Evolutionary conservation across 1,139 yeast species (phyloP), one percentile per base, ranked within the genome.

Genomic region (Pichia sp.): DNA sequence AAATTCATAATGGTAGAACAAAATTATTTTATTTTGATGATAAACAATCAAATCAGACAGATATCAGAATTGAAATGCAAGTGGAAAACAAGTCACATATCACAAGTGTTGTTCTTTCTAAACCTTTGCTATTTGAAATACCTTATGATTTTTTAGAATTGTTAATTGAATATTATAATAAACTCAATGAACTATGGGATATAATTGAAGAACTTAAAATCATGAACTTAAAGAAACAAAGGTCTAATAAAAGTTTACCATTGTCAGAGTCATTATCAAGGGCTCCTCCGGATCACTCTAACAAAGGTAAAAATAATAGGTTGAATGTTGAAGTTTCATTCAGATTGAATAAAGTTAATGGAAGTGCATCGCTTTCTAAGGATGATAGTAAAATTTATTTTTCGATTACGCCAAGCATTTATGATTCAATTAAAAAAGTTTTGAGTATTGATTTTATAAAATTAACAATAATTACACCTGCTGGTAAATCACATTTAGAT

Each of bases 61-160:
- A 79, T 52, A 46, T 79, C 1, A 58, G 80, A 25, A 76, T 79
- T 55, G 84, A 80, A 53, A 51, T 70, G n/a, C 68, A 69, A 42
- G 43, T 12, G 12, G 39, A 37, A 12, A 35, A 35, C 20, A 30
- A 26, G 4, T 7, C 31, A 4, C 75, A 73, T 42, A 57, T 69
- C 20, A 75, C 80, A 2, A 51, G 47, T 0, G 39, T 72, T 0
- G 61, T 78, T 27, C 60, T 75, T 31, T 69, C 80, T 0, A 78
- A 78, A 49, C 59, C 63, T 0, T 69, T 73, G 0, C 37, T 43
- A 3, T 16, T 75, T 2, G 49, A 57, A n/a, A 46, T 78, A 9
- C 70, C 72, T 42, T 38, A 31, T 30, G 30, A 27, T 1, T 22
- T 42, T 3, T 8, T 51, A 2, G 32, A 39, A 5, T 29, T 30